Percentiles rank a stretch among this genome's conserved stretches.
These are phyloP conservation scores for Cladophialophora psammophila DNA, from an alignment of 2,329 filamentous ascomycete genomes.

Conservation along the genomic window DNA sequence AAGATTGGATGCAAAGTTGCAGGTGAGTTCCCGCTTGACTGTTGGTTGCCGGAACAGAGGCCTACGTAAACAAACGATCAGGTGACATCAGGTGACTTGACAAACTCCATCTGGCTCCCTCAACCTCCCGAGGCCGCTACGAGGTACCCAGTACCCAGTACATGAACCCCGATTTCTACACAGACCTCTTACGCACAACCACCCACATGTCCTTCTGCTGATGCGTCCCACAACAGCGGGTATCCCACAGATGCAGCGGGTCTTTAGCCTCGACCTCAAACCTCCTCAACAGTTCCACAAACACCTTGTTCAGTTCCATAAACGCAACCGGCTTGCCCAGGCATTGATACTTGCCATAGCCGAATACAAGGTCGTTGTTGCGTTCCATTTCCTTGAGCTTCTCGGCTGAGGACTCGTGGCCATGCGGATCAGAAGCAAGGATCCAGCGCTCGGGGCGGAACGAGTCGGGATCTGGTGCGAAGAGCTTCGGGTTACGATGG, in stretches of 20 bases:
- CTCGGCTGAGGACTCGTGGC: constrained; percentile 44
- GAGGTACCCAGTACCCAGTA: too few relatives aligned
- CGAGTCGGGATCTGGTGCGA: constrained; percentile 51
- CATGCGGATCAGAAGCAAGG: constrained; percentile 1
- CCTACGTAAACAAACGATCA: constrained; percentile 5
- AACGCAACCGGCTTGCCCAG: constrained; percentile 57
- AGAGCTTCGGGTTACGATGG: constrained; percentile 46
- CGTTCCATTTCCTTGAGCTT: constrained; percentile 50
- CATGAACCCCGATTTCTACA: too few relatives aligned
- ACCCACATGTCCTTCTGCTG: constrained; percentile 35
- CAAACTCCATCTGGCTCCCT: background rate
- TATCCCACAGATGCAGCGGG: constrained; percentile 22
- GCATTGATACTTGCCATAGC: constrained; percentile 55
- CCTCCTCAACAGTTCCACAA: constrained; percentile 48
- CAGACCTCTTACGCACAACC: constrained; percentile 5
- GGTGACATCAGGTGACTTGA: background rate
- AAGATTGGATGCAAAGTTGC: constrained; percentile 10
- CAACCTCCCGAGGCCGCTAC: background rate
- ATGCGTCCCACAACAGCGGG: constrained; percentile 29
- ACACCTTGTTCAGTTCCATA: constrained; percentile 59
- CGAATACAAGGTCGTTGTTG: constrained; percentile 55
- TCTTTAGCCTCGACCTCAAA: constrained; percentile 31
- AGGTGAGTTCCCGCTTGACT: constrained; percentile 5
- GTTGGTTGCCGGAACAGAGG: constrained; percentile 1
- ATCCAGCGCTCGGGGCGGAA: constrained; percentile 62